Percentiles rank a stretch among this genome's conserved stretches.
phyloP scores from a whole-genome alignment of 2,329 filamentous ascomycete genomes.

The Helotiales sp. region DNA sequence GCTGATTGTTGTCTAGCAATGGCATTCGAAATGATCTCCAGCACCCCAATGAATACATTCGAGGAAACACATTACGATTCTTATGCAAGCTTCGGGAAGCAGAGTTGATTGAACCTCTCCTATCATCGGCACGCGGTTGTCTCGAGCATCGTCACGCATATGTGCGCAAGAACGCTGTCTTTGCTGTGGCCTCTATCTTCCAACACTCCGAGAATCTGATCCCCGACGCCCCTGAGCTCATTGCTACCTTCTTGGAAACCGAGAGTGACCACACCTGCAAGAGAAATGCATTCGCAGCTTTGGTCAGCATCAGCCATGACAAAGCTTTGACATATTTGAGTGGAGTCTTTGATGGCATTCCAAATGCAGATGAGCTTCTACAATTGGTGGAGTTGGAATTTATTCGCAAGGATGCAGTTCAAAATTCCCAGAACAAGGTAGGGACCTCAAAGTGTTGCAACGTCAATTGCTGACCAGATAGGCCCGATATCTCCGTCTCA shows the following conservation, averaged over 20 bases:
- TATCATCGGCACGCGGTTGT: slow-evolving; percentile 88
- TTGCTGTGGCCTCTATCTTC: slow-evolving; percentile 89
- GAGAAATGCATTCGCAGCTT: slow-evolving; percentile 92
- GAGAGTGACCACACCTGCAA: slow-evolving; percentile 97
- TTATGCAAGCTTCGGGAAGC: slow-evolving; percentile 94
- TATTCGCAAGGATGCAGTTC: slow-evolving; percentile 94
- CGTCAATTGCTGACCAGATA: slow-evolving; percentile 40
- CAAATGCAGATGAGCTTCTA: slow-evolving; percentile 90
- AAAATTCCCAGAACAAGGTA: slow-evolving; percentile 93
- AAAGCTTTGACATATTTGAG: slow-evolving; percentile 87
- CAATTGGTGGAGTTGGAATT: slow-evolving; percentile 96
- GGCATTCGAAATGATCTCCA: slow-evolving; percentile 97
- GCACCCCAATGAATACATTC: slow-evolving; percentile 96
- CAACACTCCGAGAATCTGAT: slow-evolving; percentile 89
- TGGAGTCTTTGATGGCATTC: slow-evolving; percentile 87
- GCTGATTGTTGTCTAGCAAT: slow-evolving; percentile 61
- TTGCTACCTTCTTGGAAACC: slow-evolving; percentile 82
- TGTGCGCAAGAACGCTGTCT: slow-evolving; percentile 97
- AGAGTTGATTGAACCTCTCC: slow-evolving; percentile 92
- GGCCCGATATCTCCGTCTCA: slow-evolving; percentile 88
- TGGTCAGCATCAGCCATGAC: slow-evolving; percentile 89
- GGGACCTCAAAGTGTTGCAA: slow-evolving; percentile 22
- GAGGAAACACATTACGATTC: slow-evolving; percentile 97
- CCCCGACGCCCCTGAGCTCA: slow-evolving; percentile 90
- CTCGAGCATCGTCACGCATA: slow-evolving; percentile 96